Base-by-base conservation (phyloP, 1,139 yeast genomes). In the Magnusiomyces fungicola region DNA sequence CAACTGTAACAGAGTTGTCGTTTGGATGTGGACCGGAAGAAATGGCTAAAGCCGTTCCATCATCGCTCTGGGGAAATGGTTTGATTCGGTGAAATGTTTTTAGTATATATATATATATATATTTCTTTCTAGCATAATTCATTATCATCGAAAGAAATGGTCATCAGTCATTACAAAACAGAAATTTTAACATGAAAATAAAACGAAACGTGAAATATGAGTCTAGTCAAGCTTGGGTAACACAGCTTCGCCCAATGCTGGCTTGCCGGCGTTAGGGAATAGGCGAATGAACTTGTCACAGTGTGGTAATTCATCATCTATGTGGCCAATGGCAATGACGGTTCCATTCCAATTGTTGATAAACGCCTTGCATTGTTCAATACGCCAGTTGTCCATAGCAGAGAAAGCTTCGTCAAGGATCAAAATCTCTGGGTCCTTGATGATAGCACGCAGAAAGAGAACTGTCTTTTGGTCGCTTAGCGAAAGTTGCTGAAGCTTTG, bases 381-480 rank as follows among this genome's bases (percentile, higher is more conserved):
- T 75, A 38, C 81, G 72, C 29, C 69, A 76, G 51, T 80, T 83
- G 46, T 84, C 88, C 94, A 90, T 87, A 29, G 92, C 94, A 16
- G 96, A 85, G 55, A 92, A 81, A 0, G 97, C 96, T 68, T 92
- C 98, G 63, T 92, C 98, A 2, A 92, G 70, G 49, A 92, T 83
- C 45, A 92, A 69, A 2, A 92, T 68, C 45, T 78, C 76, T 0
- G 98, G 98, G 54, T 78, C 71, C 64, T 85, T 87, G 47, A 86
- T 73, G 16, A 89, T 61, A 1, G 96, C 84, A 50, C 97, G 71
- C 36, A 89, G 67, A 57, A 92, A 81, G 32, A 92, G 69, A 0
- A 81, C 80, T 14, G 88, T 68, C 61, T 94, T 92, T 64, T 92
- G 98, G 55, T 83, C 79, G 40, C 90, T 82, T 6, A 86, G 72